Conservation (phyloP, 805 yeast species). For the Saturnispora bothae region DNA sequence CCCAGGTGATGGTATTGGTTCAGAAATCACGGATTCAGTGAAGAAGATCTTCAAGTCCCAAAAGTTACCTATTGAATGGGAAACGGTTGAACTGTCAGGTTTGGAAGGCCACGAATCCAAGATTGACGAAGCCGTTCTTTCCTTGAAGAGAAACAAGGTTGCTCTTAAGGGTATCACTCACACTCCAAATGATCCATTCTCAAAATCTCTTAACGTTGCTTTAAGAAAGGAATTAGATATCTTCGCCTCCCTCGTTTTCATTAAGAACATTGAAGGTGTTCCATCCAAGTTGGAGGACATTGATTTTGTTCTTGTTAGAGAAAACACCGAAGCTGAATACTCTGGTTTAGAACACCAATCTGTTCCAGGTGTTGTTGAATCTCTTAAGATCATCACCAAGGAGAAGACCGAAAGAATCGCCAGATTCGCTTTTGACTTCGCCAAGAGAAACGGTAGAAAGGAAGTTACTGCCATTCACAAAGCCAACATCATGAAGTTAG, state of each 20-base stretch:
- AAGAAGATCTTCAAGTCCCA: slow-evolving; percentile 79
- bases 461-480: slow-evolving; percentile 95
- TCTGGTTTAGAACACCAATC: slow-evolving; percentile 97
- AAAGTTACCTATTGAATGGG: slow-evolving; percentile 91
- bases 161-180: slow-evolving; percentile 94
- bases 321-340: slow-evolving; percentile 98
- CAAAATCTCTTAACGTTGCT: slow-evolving; percentile 88
- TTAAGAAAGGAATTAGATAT: slow-evolving; percentile 93
- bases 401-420: slow-evolving; percentile 95
- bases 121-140: slow-evolving; percentile 76
- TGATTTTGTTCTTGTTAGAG: slow-evolving; percentile 92
- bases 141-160: slow-evolving; percentile 90
- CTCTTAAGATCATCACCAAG: slow-evolving; percentile 88
- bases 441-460: slow-evolving; percentile 83
- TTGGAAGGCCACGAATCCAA: slow-evolving; percentile 35
- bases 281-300: slow-evolving; percentile 80
- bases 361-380: slow-evolving; percentile 96
- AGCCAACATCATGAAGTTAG: slow-evolving; percentile 98
- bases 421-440: slow-evolving; percentile 93
- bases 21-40: slow-evolving; percentile 90
- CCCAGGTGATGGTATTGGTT: slow-evolving; percentile 98
- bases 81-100: slow-evolving; percentile 63
- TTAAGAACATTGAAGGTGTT: slow-evolving; percentile 91
- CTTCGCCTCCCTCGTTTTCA: slow-evolving; percentile 88
- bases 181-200: slow-evolving; percentile 71